These are phyloP conservation scores for Austropuccinia psidii DNA, from an alignment of 1,284 basidiomycete genomes.

Conservation along the genomic window DNA sequence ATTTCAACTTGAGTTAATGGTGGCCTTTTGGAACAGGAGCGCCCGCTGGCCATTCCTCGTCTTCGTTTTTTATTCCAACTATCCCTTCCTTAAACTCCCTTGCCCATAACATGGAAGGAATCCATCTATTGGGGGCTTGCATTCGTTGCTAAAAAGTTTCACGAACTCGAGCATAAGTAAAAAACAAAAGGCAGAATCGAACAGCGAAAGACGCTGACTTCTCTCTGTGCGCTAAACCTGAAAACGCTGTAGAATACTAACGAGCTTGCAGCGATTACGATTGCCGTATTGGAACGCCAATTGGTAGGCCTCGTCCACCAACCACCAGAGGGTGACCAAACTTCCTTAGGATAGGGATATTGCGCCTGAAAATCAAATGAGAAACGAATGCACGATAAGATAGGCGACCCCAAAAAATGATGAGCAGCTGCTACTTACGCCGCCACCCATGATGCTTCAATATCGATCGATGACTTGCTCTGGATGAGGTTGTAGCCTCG, in stretches of 20 bases:
- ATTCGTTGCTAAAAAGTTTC: constrained; percentile 42
- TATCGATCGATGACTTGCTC: too few species aligned
- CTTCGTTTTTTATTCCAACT: constrained; percentile 26
- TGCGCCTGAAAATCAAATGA: constrained; percentile 50
- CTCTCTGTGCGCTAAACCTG: constrained; percentile 52
- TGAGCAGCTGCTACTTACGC: too few species aligned
- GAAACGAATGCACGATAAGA: too few species aligned
- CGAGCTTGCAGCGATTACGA: constrained; percentile 51
- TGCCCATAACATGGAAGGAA: constrained; percentile 44
- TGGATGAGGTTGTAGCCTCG: too few species aligned
- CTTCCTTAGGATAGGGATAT: constrained; percentile 56
- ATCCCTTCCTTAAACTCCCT: constrained; percentile 34
- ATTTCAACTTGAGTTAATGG: not conserved
- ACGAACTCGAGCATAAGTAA: not conserved
- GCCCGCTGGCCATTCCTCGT: constrained; percentile 36
- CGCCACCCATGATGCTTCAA: too few species aligned
- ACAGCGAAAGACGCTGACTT: constrained; percentile 48
- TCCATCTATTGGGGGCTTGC: constrained; percentile 50
- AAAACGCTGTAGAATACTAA: constrained; percentile 52
- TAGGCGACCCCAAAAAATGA: too few species aligned
- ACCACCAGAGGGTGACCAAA: constrained; percentile 52
- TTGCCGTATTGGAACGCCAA: constrained; percentile 53
- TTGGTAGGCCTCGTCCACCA: constrained; percentile 56
- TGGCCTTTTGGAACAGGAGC: constrained; percentile 27
- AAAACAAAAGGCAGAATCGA: not conserved